Evolutionary conservation across 78 protist genomes (phyloP).

Genomic region (Pigoraptor vietnamica): DNA sequence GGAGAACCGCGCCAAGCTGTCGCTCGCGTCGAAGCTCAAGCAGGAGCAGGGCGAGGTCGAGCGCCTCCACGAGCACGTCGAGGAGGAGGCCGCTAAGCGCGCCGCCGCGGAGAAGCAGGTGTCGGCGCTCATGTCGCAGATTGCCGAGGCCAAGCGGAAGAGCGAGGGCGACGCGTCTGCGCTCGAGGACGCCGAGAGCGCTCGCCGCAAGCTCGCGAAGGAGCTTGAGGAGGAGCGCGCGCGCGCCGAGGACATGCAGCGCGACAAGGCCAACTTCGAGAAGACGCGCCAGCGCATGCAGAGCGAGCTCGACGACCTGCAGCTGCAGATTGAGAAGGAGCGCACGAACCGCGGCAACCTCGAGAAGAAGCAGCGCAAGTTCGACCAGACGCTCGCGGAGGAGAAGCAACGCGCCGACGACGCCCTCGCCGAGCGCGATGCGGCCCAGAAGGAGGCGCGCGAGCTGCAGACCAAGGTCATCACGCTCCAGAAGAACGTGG

Average conservation of each 20-base stretch:
- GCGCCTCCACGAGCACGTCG: background rate
- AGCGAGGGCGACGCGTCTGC: background rate
- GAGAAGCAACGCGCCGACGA: background rate
- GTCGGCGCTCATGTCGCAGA: conserved; percentile 2
- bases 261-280: background rate
- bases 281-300: conserved; percentile 19
- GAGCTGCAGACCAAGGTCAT: conserved; percentile 1
- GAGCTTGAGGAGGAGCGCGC: conserved; percentile 25
- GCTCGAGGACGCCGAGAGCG: conserved; percentile 9
- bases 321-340: background rate
- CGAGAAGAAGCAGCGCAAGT: conserved; percentile 7
- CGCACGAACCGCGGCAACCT: background rate
- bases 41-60: background rate
- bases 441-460: background rate
- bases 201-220: conserved; percentile 6
- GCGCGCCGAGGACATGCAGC: background rate
- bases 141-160: conserved; percentile 14
- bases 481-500: background rate
- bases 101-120: background rate
- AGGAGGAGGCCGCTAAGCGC: conserved; percentile 8
- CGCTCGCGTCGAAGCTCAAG: background rate
- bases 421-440: background rate
- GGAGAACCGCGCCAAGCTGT: conserved; percentile 34
- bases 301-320: conserved; percentile 31
- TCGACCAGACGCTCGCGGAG: background rate